Evolutionary conservation across 2,329 filamentous ascomycete genomes (phyloP).

Genomic region (Periconia sp.): DNA sequence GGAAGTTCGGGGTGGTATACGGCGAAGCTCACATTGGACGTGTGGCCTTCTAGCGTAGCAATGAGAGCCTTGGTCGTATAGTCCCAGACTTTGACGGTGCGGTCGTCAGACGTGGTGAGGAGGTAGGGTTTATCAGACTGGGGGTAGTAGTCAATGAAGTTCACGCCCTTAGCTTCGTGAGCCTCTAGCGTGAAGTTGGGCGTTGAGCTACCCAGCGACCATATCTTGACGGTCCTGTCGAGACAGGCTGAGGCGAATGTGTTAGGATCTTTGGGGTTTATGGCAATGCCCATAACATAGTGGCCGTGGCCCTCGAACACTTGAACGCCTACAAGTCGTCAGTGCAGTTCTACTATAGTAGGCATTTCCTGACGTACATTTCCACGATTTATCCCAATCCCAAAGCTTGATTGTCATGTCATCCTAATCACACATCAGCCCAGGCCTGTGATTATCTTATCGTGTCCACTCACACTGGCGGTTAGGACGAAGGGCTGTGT

Average conservation of each 20-base stretch:
- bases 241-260: constrained; percentile 92
- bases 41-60: constrained; percentile 94
- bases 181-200: constrained; percentile 97
- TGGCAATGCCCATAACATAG: constrained; percentile 95
- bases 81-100: constrained; percentile 98
- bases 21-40: constrained; percentile 96
- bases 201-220: constrained; percentile 91
- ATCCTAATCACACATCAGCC: constrained; percentile 37
- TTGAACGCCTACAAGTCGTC: constrained; percentile 64
- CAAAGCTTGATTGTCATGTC: constrained; percentile 79
- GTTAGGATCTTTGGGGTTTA: constrained; percentile 87
- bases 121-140: constrained; percentile 79
- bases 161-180: constrained; percentile 96
- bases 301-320: constrained; percentile 96
- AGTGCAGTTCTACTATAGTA: constrained; percentile 14
- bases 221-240: constrained; percentile 96
- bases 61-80: constrained; percentile 98
- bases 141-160: constrained; percentile 89
- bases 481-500: constrained; percentile 95
- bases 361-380: constrained; percentile 61
- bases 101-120: constrained; percentile 94
- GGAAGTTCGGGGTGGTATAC: constrained; percentile 97
- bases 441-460: not conserved
- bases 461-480: constrained; percentile 64
- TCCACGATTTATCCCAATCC: constrained; percentile 99